These are phyloP conservation scores for Wickerhamiella kurtzmanii DNA, from an alignment of 805 yeast species.

Conservation along the genomic window DNA sequence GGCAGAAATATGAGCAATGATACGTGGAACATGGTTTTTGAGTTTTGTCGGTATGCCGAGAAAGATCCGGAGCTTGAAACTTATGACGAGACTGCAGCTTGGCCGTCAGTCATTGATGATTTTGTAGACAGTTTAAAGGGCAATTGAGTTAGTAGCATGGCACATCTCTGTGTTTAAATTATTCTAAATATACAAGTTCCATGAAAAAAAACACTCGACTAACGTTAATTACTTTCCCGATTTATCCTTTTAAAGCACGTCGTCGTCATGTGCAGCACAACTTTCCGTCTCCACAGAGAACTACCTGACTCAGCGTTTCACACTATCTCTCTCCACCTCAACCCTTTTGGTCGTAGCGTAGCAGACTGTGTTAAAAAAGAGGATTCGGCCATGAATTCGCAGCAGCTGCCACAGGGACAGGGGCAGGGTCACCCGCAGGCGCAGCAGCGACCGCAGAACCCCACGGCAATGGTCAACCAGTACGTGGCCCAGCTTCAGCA, in stretches of 20 bases:
- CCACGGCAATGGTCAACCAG: slow-evolving; percentile 15
- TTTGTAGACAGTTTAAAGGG: slow-evolving; percentile 45
- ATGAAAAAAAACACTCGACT: too few relatives aligned
- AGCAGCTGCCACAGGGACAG: not conserved
- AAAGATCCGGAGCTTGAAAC: slow-evolving; percentile 38
- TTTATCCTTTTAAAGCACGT: too few relatives aligned
- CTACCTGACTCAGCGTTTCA: not conserved
- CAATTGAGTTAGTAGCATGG: too few relatives aligned
- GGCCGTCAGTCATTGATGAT: slow-evolving; percentile 86
- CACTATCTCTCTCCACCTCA: not conserved
- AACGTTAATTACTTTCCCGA: too few relatives aligned
- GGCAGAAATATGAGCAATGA: slow-evolving; percentile 47
- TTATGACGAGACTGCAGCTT: slow-evolving; percentile 72
- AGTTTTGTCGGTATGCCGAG: slow-evolving; percentile 40
- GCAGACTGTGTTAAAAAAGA: too few relatives aligned
- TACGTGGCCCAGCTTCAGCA: slow-evolving; percentile 22
- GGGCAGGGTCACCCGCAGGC: not conserved
- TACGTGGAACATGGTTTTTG: slow-evolving; percentile 72
- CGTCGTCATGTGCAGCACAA: too few relatives aligned
- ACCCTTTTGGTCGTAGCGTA: too few relatives aligned
- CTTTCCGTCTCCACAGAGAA: too few relatives aligned
- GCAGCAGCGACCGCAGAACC: not conserved
- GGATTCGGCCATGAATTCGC: not conserved
- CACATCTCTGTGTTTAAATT: too few relatives aligned
- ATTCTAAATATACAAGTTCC: too few relatives aligned